Percentiles rank a stretch among this genome's conserved stretches.
Conservation (phyloP, 345 rosid species). For the Noccaea caerulescens region DNA sequence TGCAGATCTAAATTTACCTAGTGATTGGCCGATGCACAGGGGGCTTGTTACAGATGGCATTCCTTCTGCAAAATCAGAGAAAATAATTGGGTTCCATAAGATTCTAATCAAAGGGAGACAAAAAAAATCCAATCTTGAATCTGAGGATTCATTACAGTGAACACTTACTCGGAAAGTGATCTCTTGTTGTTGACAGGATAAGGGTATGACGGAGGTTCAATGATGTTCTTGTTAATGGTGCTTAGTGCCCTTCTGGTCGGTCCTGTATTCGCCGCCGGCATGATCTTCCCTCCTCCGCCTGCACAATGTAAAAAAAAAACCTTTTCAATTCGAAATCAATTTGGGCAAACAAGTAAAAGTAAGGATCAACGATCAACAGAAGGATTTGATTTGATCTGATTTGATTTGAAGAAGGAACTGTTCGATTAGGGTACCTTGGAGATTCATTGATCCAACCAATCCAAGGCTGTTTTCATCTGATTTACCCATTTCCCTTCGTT, state of each 20-base stretch:
- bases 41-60: slow-evolving; percentile 54
- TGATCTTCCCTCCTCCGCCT: slow-evolving; percentile 62
- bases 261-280: slow-evolving; percentile 46
- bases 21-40: slow-evolving; percentile 82
- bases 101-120: background rate
- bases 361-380: background rate
- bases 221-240: slow-evolving; percentile 62
- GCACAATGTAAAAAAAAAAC: slow-evolving; percentile 31
- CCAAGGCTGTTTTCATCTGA: slow-evolving; percentile 75
- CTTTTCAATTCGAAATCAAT: slow-evolving; percentile 17
- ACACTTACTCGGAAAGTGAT: slow-evolving; percentile 62
- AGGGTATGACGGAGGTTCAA: slow-evolving; percentile 61
- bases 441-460: slow-evolving; percentile 54
- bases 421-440: slow-evolving; percentile 53
- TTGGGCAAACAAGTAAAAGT: background rate
- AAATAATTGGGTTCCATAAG: background rate
- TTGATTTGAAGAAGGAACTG: background rate
- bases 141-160: slow-evolving; percentile 11
- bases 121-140: background rate
- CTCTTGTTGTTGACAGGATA: slow-evolving; percentile 70
- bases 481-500: slow-evolving; percentile 54
- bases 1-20: slow-evolving; percentile 52
- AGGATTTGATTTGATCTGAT: slow-evolving; percentile 13
- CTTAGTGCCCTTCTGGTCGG: slow-evolving; percentile 75
- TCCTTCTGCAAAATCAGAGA: slow-evolving; percentile 47